Evolutionary conservation across 1,284 basidiomycete genomes (phyloP), one percentile per base, ranked within the genome.

Genomic region (Cryptococcus wingfieldii): DNA sequence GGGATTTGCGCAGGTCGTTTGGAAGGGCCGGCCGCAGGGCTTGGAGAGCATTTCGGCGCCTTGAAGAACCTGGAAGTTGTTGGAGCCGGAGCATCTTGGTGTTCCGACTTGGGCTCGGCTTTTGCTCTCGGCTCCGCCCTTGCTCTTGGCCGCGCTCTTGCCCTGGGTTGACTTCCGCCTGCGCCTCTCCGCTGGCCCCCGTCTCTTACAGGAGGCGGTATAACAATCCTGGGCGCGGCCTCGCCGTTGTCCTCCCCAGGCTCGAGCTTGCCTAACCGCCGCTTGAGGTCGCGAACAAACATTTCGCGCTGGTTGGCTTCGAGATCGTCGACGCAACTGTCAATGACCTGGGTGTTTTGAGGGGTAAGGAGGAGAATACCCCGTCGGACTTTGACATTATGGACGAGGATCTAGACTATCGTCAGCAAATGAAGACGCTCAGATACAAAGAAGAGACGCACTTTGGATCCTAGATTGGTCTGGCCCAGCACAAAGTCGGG

Each of bases 401-500:
- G 65, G 37, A 76, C 47, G 2, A 72, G 47, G 16, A 77, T 41
- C 74, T 77, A 53, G 18, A 13, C 43, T 51, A 41, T 54, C 56
- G 41, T 42, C 44, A 47, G 38, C n/a, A 10, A 43, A 14, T 27
- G n/a, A 28, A 25, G 13, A 31, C 16, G 8, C 0, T 4, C 8
- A 31, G 19, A 10, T 8, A 18, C 44, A 23, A 27, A 45, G 46
- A 16, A 19, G 6, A 9, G 12, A 58, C 68, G 37, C 43, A 75
- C 72, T 59, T 77, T 77, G 28, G 58, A 63, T 2, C 76, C 76
- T n/a, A 77, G 48, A 34, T 62, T 51, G 12, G 76, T 77, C 45
- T 73, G 70, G 4, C 72, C 74, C 42, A 77, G 56, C 7, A 48
- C 62, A 19, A 77, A 46, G 9, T 53, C 68, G 0, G 48, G 53